Percentiles rank a stretch among this genome's conserved stretches.
Conservation (phyloP, 2,329 filamentous ascomycete genomes). For the Hymenoscyphus albidus region DNA sequence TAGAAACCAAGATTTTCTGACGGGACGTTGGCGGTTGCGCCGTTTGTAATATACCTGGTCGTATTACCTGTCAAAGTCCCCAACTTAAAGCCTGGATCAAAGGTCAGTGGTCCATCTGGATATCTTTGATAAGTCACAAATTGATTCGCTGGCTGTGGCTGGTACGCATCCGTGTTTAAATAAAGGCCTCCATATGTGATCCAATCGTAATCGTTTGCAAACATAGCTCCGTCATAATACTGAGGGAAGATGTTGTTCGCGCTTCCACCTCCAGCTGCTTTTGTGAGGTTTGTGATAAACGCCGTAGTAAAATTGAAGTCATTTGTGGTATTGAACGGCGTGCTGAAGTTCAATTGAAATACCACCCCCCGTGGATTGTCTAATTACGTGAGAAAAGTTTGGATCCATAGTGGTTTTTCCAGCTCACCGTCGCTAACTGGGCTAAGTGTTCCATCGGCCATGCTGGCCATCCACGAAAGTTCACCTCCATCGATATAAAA, state of each 20-base stretch:
- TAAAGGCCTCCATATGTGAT: conserved; percentile 61
- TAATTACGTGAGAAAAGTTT: conserved; percentile 30
- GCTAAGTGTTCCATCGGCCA: conserved; percentile 42
- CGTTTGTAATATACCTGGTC: conserved; percentile 61
- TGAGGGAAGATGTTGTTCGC: conserved; percentile 52
- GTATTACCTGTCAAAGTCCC: conserved; percentile 42
- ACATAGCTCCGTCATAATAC: conserved; percentile 59
- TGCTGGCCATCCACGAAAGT: conserved; percentile 49
- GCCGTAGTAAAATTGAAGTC: conserved; percentile 49
- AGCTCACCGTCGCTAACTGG: conserved; percentile 42
- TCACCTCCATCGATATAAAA: conserved; percentile 63
- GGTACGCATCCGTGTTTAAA: conserved; percentile 35
- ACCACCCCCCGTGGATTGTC: conserved; percentile 51
- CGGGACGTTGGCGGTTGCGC: conserved; percentile 59
- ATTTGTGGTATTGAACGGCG: conserved; percentile 47
- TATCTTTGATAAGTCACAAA: conserved; percentile 51
- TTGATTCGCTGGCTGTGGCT: conserved; percentile 40
- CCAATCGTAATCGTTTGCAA: conserved; percentile 61
- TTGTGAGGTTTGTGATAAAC: conserved; percentile 48
- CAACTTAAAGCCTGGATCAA: conserved; percentile 43
- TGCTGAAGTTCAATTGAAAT: conserved; percentile 56
- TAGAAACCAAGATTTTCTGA: conserved; percentile 71
- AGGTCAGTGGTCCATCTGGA: conserved; percentile 44
- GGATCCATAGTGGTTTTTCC: background rate
- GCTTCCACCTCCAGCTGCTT: conserved; percentile 38